Evolutionary conservation across 768 basidiomycete species (phyloP), one percentile per base, ranked within the genome.

Genomic region (Roridomyces roridus): DNA sequence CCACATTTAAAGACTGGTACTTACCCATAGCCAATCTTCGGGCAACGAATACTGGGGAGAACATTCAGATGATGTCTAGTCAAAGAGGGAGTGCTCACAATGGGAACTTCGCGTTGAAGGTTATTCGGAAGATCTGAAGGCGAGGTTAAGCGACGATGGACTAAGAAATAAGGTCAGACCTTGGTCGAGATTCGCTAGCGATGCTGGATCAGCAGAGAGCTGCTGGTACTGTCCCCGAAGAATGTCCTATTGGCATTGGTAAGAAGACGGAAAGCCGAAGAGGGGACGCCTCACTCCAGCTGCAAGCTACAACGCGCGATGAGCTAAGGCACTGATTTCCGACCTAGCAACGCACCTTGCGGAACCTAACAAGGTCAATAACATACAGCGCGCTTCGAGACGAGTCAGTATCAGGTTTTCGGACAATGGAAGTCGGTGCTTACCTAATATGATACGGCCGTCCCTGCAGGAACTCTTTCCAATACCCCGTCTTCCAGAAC

Each of bases 401-500:
- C 12, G 47, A 4, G 28, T 68, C 44, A 67, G 54, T 8, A 42
- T 29, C 23, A 35, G 28, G 14, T 37, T n/a, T 24, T 4, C n/a
- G n/a, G 15, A 51, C 7, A 18, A 25, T 29, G 17, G 57, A 28
- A 59, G 14, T 23, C 7, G 29, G 9, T 37, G 63, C 82, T 23
- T 60, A 93, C 93, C 93, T 95, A 72, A 99, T 99, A n/a, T 99
- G 97, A 75, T 99, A 99, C 11, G 94, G 91, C 51, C 78, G 76
- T 1, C n/a, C n/a, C n/a, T n/a, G n/a, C 50, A 99, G 75, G 67
- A 92, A 93, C 21, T 98, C 89, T 62, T 83, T 87, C 97, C 96
- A 95, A 66, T 95, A 96, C 0, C 95, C n/a, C 0, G 88, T 91
- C 76, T 98, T 98, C 97, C 97, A 99, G 78, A 99, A 99, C 24